Evolutionary conservation across 352 stramenopile species (phyloP), one percentile per base, ranked within the genome.

Genomic region (Phytophthora megakarya): DNA sequence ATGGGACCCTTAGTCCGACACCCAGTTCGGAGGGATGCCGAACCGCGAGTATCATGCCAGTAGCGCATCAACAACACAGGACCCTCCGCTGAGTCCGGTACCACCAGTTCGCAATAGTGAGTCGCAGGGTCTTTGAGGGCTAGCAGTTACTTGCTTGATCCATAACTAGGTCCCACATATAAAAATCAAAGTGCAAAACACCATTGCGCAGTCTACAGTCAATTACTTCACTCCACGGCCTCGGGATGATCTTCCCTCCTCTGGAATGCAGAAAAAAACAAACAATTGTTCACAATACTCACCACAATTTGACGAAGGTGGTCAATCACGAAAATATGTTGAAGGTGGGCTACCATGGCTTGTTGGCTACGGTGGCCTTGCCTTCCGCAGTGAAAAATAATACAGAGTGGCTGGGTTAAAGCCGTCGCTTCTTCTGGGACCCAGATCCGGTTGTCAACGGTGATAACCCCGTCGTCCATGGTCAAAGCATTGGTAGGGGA

Each of bases 1-100:
- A 19, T 72, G 65, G 2, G 32, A 65, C 1, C 42, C 61, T n/a
- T 49, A 11, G 44, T 76, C 68, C 4, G 26, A 65, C 1, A 71
- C 52, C 50, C 54, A 73, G 7, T 65, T 18, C 25, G 25, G n/a
- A 18, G 66, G 61, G 11, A 67, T 12, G 10, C 37, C 57, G 52
- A 70, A 76, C 10, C 60, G 49, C 19, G 32, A 60, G n/a, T 70
- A 37, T 59, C 66, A 75, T 1, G 57, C 45, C 3, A 73, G 28
- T 1, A 76, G 19, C 0, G 62, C 66, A 13, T 71, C 67, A 0
- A 26, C 53, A 19, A 13, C 4, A 39, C 49, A 25, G 2, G 25
- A 4, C 25, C 38, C 15, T 37, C 44, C 4, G 25, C 7, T 6
- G 44, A 37, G 25, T 38, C 25, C 18, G 44, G 16, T 3, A 51